Evolutionary conservation across 1,284 basidiomycete genomes (phyloP).

Genomic region (Phlebopus sp.): DNA sequence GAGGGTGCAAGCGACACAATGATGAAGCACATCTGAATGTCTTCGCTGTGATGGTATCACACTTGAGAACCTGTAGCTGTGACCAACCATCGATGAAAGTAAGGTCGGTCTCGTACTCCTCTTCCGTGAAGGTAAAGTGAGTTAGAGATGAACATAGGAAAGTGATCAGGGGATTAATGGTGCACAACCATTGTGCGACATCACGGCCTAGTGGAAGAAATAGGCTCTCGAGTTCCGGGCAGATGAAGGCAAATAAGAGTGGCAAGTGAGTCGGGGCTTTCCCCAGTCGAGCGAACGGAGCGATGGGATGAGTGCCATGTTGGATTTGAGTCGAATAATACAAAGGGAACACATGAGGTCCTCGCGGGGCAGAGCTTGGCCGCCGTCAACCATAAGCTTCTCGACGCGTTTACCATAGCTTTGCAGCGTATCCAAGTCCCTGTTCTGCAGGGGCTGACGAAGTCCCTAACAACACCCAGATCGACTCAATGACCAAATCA

Average conservation of each 20-base stretch:
- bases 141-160: not conserved
- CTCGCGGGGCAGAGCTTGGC: not conserved
- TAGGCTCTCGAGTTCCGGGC: not conserved
- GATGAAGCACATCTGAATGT: not conserved
- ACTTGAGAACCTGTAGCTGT: not conserved
- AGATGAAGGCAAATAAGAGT: not conserved
- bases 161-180: too few relatives aligned
- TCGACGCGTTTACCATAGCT: not conserved
- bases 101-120: not conserved
- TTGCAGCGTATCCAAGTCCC: not conserved
- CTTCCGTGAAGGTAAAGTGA: not conserved
- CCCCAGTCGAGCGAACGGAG: not conserved
- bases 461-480: not conserved
- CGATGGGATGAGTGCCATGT: not conserved
- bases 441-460: not conserved
- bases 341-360: not conserved
- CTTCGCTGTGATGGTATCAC: not conserved
- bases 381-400: not conserved
- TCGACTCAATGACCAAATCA: not conserved
- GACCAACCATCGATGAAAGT: not conserved
- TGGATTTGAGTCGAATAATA: not conserved
- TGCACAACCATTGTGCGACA: not conserved
- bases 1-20: too few relatives aligned
- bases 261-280: not conserved
- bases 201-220: not conserved